Base-by-base conservation (phyloP, 495 filamentous ascomycete species). In the Penicillium lagena region DNA sequence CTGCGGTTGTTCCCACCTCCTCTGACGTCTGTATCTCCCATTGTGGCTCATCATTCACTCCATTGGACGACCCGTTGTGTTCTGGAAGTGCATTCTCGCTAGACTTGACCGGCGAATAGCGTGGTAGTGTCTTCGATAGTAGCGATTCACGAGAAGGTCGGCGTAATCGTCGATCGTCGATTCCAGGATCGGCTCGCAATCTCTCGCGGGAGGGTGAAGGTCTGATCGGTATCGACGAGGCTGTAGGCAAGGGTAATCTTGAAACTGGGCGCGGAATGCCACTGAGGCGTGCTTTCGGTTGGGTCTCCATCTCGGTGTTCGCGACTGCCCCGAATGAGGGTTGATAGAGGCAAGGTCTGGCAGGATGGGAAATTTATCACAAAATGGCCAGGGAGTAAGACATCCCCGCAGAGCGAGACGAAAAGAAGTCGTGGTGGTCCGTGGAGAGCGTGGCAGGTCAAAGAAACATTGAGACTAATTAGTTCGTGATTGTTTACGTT, bases 171-270 rank as follows among this genome's bases (percentile, higher is more conserved):
- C 45, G 40, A 30, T 55, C 50, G 39, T 71, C 59, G 8, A 73
- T 37, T 7, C 70, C 70, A 9, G 67, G 56, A 35, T 73, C 70
- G 15, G 64, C 60, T 43, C 60, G 63, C 12, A 73, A 50, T 48
- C 60, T 60, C 29, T 73, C 70, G 46, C 68, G 59, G 13, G 70
- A 73, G 8, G 70, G 70, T 4, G 70, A 72, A n/a, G 68, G 62
- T 44, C 56, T 64, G 43, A 71, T 51, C 9, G 68, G 58, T 49
- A 57, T 63, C 10, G 62, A 53, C 34, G 50, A 61, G 10, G 60
- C 53, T 15, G 63, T 71, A 7, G 70, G 70, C 39, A 73, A 45
- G 9, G 70, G 70, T 32, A 73, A 45, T 60, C 67, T 58, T 7
- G 70, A 73, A 17, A 58, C 51, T 35, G 58, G 55, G 27, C 70